phyloP scores from a whole-genome alignment of 2,329 filamentous ascomycete genomes.

The Biscogniauxia mediterranea region DNA sequence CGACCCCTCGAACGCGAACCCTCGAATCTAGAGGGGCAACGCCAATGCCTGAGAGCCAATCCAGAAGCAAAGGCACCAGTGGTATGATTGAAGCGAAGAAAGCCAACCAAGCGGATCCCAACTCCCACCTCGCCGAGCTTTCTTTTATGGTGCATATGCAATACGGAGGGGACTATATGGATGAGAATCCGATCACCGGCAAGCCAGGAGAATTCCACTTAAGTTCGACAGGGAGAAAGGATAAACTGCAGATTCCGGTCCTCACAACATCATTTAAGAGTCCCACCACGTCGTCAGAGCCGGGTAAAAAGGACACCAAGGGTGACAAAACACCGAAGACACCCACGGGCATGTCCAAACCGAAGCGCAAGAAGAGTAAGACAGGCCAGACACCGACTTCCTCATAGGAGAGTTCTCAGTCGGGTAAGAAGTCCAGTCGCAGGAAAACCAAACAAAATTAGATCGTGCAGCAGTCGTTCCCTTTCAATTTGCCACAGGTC shows the following conservation, averaged over 20 bases:
- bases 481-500: not conserved
- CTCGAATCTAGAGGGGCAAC: conserved; percentile 47
- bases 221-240: conserved; percentile 57
- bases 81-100: conserved; percentile 32
- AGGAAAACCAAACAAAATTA: not conserved
- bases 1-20: conserved; percentile 28
- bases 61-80: conserved; percentile 22
- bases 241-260: conserved; percentile 31
- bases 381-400: conserved; percentile 25
- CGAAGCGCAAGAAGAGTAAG: conserved; percentile 39
- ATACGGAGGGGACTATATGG: conserved; percentile 63
- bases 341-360: conserved; percentile 33
- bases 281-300: conserved; percentile 20
- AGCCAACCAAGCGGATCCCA: conserved; percentile 37
- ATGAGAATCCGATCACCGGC: conserved; percentile 67
- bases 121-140: conserved; percentile 53
- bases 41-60: conserved; percentile 40
- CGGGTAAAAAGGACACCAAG: conserved; percentile 30
- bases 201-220: conserved; percentile 65
- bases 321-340: conserved; percentile 36
- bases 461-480: not conserved
- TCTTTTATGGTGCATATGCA: conserved; percentile 56
- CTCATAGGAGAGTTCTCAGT: conserved; percentile 15
- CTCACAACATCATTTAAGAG: conserved; percentile 28
- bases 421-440: not conserved